Evolutionary conservation across 345 rosid species (phyloP).

Genomic region (Lepidium aucheri): DNA sequence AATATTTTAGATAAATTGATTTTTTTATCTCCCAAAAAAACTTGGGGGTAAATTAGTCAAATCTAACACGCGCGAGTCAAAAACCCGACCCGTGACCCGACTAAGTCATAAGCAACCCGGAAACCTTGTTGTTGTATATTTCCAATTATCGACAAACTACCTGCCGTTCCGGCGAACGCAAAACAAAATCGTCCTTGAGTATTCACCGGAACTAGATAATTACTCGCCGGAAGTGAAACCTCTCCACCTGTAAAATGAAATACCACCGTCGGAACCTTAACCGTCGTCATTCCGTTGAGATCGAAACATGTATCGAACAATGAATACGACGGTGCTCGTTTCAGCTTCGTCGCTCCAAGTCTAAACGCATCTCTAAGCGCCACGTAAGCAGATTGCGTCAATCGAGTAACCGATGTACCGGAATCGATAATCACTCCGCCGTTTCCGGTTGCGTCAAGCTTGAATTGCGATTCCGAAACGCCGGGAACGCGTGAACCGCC

Average conservation of each 20-base stretch:
- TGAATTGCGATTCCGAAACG: constrained; percentile 60
- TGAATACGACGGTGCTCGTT: constrained; percentile 46
- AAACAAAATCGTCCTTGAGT: constrained; percentile 69
- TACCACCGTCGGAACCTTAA: constrained; percentile 75
- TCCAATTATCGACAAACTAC: constrained; percentile 79
- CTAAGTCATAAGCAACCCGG: constrained; percentile 76
- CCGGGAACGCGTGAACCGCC: constrained; percentile 71
- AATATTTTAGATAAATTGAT: neutral
- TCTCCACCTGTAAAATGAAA: constrained; percentile 59
- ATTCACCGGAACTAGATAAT: constrained; percentile 81
- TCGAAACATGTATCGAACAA: constrained; percentile 81
- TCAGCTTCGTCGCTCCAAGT: constrained; percentile 33
- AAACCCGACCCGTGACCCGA: constrained; percentile 75
- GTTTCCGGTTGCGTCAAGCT: constrained; percentile 53
- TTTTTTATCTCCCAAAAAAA: neutral
- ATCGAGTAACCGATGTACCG: constrained; percentile 71
- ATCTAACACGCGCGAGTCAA: constrained; percentile 59
- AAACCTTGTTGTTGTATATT: constrained; percentile 94
- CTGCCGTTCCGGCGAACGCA: constrained; percentile 88
- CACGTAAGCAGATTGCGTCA: constrained; percentile 54
- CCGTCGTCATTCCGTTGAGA: constrained; percentile 49
- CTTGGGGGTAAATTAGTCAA: constrained; percentile 2
- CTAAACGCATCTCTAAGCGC: constrained; percentile 62
- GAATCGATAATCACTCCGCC: constrained; percentile 91
- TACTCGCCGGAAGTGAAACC: constrained; percentile 75